Evolutionary conservation across 352 stramenopile genomes (phyloP).

Genomic region (Pythium vanterpoolii): DNA sequence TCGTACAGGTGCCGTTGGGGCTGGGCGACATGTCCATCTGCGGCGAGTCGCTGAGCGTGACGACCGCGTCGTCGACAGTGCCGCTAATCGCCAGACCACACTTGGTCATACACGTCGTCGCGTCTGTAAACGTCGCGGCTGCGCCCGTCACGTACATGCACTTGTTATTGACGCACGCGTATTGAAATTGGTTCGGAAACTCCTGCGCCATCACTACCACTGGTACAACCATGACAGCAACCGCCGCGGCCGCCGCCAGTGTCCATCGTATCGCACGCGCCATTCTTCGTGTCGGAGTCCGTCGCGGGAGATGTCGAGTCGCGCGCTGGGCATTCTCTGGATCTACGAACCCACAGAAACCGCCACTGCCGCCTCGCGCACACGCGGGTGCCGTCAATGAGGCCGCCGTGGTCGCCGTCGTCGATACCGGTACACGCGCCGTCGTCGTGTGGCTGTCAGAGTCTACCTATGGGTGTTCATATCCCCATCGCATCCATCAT

Average conservation of each 20-base stretch:
- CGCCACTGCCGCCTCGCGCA: not conserved
- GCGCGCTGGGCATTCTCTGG: constrained; percentile 12
- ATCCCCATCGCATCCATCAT: not conserved
- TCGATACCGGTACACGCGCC: constrained; percentile 12
- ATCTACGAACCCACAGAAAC: not conserved
- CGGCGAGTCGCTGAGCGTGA: constrained; percentile 43
- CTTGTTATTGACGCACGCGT: constrained; percentile 42
- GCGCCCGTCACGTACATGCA: constrained; percentile 37
- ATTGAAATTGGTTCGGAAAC: constrained; percentile 21
- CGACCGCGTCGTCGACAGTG: constrained; percentile 29
- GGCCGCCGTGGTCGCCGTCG: not conserved
- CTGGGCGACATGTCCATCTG: constrained; percentile 42
- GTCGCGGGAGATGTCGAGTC: not conserved
- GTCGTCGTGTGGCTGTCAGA: not conserved
- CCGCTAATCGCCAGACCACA: constrained; percentile 46
- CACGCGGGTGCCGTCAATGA: not conserved
- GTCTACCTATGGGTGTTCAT: not conserved
- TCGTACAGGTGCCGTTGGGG: constrained; percentile 65
- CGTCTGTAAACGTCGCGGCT: constrained; percentile 30
- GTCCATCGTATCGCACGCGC: not conserved
- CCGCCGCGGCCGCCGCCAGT: not conserved
- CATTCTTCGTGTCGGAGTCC: not conserved
- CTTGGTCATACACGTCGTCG: constrained; percentile 44
- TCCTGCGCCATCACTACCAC: not conserved
- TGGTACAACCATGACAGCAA: not conserved